phyloP scores from a whole-genome alignment of 768 basidiomycete species.

The Suillus fuscotomentosus region DNA sequence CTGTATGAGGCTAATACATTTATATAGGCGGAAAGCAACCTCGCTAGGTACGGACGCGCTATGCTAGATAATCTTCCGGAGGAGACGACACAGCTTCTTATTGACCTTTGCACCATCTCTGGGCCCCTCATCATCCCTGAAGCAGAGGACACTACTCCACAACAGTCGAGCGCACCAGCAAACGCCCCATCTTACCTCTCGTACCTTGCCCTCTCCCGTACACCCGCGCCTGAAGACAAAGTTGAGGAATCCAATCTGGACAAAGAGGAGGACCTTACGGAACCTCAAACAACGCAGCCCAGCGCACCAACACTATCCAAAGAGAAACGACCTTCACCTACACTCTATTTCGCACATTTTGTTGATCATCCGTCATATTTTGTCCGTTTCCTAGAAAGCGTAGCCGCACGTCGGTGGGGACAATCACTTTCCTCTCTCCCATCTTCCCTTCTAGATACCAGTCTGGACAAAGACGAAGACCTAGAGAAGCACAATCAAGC shows the following conservation, averaged over 20 bases:
- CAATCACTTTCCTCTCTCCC: slow-evolving; percentile 54
- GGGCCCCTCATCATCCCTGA: slow-evolving; percentile 45
- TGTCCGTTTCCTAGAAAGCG: slow-evolving; percentile 83
- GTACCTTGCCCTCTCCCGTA: slow-evolving; percentile 72
- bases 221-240: slow-evolving; percentile 30
- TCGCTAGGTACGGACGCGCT: slow-evolving; percentile 85
- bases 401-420: slow-evolving; percentile 77
- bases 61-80: slow-evolving; percentile 80
- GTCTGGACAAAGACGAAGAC: slow-evolving; percentile 39
- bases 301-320: slow-evolving; percentile 14
- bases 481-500: slow-evolving; percentile 67
- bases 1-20: neutral
- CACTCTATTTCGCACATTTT: slow-evolving; percentile 91
- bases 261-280: slow-evolving; percentile 17
- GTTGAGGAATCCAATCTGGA: slow-evolving; percentile 12
- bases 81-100: slow-evolving; percentile 87
- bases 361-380: slow-evolving; percentile 86
- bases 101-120: slow-evolving; percentile 83
- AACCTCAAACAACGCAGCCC: slow-evolving; percentile 23
- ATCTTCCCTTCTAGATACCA: slow-evolving; percentile 7
- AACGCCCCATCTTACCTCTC: slow-evolving; percentile 68
- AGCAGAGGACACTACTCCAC: slow-evolving; percentile 36
- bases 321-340: slow-evolving; percentile 67
- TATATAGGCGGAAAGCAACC: slow-evolving; percentile 75
- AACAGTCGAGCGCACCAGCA: slow-evolving; percentile 21